These are phyloP conservation scores for Aspergillus neoniger DNA, from an alignment of 2,329 filamentous ascomycete genomes.

Conservation along the genomic window DNA sequence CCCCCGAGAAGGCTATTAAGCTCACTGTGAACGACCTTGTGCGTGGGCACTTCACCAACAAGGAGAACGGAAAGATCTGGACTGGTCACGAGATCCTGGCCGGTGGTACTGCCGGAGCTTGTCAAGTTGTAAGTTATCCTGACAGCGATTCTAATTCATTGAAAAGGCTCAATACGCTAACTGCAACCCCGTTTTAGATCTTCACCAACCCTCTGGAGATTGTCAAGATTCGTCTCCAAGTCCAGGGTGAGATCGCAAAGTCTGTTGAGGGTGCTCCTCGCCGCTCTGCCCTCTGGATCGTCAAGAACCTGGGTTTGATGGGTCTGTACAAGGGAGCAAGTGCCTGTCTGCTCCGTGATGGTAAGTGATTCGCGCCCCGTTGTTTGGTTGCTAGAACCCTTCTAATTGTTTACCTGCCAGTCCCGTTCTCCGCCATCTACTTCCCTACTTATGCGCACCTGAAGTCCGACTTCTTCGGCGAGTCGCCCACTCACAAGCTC, in stretches of 20 bases:
- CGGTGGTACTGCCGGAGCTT: slow-evolving; percentile 85
- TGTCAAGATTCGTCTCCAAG: slow-evolving; percentile 97
- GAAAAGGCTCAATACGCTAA: slow-evolving; percentile 7
- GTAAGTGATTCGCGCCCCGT: slow-evolving; percentile 33
- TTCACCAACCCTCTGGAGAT: slow-evolving; percentile 99
- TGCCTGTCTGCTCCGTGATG: slow-evolving; percentile 88
- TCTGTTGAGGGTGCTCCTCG: slow-evolving; percentile 77
- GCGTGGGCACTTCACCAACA: slow-evolving; percentile 71
- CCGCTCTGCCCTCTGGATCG: slow-evolving; percentile 96
- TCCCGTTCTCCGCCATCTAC: slow-evolving; percentile 98
- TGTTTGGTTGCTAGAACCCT: neutral
- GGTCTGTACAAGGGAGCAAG: slow-evolving; percentile 96
- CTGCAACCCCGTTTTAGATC: slow-evolving; percentile 56
- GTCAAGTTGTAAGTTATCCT: slow-evolving; percentile 79
- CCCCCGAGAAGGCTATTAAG: slow-evolving; percentile 99
- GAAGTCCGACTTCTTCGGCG: slow-evolving; percentile 92
- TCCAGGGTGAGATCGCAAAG: slow-evolving; percentile 95
- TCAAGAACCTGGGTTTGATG: slow-evolving; percentile 88
- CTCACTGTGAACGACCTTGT: slow-evolving; percentile 96
- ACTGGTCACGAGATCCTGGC: slow-evolving; percentile 75
- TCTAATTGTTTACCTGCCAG: slow-evolving; percentile 38
- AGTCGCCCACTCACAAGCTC: slow-evolving; percentile 81
- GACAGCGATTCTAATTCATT: neutral
- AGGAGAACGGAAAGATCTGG: slow-evolving; percentile 71
- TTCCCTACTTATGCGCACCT: slow-evolving; percentile 96